Conservation (phyloP, 2,329 filamentous ascomycete genomes). For the Pestalotiopsis sp. region DNA sequence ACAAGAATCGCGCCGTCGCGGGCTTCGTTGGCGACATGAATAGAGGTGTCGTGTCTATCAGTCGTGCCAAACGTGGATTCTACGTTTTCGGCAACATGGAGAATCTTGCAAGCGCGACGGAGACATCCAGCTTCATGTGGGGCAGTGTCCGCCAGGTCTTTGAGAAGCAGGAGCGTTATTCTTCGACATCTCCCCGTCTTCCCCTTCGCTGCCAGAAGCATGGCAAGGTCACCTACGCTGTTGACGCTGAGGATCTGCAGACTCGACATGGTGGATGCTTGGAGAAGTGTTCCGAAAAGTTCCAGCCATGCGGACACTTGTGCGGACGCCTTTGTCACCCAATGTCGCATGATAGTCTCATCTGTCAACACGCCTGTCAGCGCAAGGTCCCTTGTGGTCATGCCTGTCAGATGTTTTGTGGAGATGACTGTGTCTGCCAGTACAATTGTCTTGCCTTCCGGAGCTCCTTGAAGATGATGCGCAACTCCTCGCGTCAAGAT, state of each 20-base stretch:
- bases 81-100: conserved; percentile 81
- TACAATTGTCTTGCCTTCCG: not conserved
- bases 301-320: conserved; percentile 26
- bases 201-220: conserved; percentile 67
- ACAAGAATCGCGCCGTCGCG: conserved; percentile 43
- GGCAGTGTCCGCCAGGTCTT: conserved; percentile 40
- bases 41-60: conserved; percentile 58
- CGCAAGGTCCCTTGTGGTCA: conserved; percentile 25
- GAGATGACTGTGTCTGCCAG: conserved; percentile 24
- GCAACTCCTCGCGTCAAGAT: not conserved
- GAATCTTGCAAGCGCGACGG: conserved; percentile 46
- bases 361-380: conserved; percentile 27
- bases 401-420: conserved; percentile 26
- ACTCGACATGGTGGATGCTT: conserved; percentile 28
- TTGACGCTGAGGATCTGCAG: conserved; percentile 53
- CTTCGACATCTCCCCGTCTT: conserved; percentile 40
- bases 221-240: conserved; percentile 48
- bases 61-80: conserved; percentile 74
- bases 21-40: conserved; percentile 72
- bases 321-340: conserved; percentile 31
- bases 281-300: conserved; percentile 19
- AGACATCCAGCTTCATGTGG: conserved; percentile 43
- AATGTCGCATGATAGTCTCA: conserved; percentile 25
- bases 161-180: conserved; percentile 31
- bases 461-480: not conserved